These are phyloP conservation scores for Biscogniauxia sp. DNA, from an alignment of 2,329 filamentous ascomycete species.

Conservation along the genomic window DNA sequence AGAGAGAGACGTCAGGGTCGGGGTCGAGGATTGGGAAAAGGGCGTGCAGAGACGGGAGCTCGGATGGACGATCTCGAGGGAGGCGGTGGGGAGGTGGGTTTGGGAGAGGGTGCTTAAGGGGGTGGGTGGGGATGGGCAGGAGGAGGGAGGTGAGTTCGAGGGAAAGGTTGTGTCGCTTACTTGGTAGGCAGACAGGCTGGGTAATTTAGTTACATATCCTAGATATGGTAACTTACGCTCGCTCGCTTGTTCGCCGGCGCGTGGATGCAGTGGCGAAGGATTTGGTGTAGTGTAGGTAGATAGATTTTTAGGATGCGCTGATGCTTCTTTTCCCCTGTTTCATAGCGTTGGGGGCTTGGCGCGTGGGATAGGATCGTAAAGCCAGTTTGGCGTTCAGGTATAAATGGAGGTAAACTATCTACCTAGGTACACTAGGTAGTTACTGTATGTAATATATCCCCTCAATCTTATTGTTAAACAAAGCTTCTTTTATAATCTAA, in stretches of 20 bases:
- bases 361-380: neutral
- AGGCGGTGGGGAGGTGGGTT: slow-evolving; percentile 48
- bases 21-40: slow-evolving; percentile 37
- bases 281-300: too few species aligned
- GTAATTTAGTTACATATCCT: neutral
- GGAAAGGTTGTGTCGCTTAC: slow-evolving; percentile 38
- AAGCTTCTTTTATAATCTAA: too few species aligned
- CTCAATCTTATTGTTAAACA: neutral
- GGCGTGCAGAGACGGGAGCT: slow-evolving; percentile 34
- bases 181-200: slow-evolving; percentile 19
- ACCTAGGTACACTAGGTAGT: too few species aligned
- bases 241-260: too few species aligned
- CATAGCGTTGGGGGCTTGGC: neutral
- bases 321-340: neutral
- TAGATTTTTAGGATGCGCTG: too few species aligned
- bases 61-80: slow-evolving; percentile 47
- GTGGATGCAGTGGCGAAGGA: too few species aligned
- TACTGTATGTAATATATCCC: neutral
- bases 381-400: too few species aligned
- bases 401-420: too few species aligned
- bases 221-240: too few species aligned
- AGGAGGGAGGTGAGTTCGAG: slow-evolving; percentile 24
- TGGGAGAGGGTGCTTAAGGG: slow-evolving; percentile 37
- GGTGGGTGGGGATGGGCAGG: slow-evolving; percentile 10
- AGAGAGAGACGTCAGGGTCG: slow-evolving; percentile 33